A percentile compares a stretch with the other conserved stretches of the same genome.
Evolutionary conservation across 140 eudicot species (phyloP).

Genomic region (Erigeron philadelphicus): DNA sequence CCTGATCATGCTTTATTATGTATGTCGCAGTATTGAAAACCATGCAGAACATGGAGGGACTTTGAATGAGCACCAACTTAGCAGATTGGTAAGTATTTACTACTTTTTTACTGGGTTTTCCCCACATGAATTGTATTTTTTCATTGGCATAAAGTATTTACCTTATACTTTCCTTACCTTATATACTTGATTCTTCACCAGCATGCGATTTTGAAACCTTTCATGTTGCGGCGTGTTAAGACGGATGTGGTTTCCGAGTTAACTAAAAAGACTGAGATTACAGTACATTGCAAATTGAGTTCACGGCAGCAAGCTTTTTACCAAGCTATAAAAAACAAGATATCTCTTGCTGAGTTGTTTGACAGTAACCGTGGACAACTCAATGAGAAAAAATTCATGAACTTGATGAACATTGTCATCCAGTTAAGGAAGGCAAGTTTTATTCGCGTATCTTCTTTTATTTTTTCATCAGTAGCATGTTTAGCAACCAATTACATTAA

Average conservation of each 20-base stretch:
- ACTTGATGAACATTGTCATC: conserved; percentile 95
- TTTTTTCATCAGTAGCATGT: not conserved
- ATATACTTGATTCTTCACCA: conserved; percentile 28
- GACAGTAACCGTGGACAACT: conserved; percentile 85
- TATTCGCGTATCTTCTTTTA: not conserved
- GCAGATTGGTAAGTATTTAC: conserved; percentile 66
- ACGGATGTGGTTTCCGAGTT: conserved; percentile 88
- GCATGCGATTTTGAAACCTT: conserved; percentile 98
- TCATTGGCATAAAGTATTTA: not conserved
- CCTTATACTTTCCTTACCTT: conserved; percentile 3
- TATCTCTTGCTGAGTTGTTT: conserved; percentile 91
- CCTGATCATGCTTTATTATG: conserved; percentile 22
- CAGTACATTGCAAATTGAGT: conserved; percentile 92
- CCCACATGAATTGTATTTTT: not conserved
- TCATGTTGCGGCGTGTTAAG: conserved; percentile 94
- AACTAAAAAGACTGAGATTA: conserved; percentile 74
- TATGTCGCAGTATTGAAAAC: conserved; percentile 69
- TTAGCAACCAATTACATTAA: conserved; percentile 7
- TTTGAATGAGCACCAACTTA: conserved; percentile 94
- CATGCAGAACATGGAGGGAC: conserved; percentile 99
- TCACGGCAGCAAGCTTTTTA: conserved; percentile 95
- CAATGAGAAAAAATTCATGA: conserved; percentile 71
- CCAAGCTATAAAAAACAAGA: conserved; percentile 97
- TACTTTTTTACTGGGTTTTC: conserved; percentile 18
- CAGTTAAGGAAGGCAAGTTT: conserved; percentile 78